phyloP scores from a whole-genome alignment of 352 stramenopile genomes.

The Lagenidium sp. region DNA sequence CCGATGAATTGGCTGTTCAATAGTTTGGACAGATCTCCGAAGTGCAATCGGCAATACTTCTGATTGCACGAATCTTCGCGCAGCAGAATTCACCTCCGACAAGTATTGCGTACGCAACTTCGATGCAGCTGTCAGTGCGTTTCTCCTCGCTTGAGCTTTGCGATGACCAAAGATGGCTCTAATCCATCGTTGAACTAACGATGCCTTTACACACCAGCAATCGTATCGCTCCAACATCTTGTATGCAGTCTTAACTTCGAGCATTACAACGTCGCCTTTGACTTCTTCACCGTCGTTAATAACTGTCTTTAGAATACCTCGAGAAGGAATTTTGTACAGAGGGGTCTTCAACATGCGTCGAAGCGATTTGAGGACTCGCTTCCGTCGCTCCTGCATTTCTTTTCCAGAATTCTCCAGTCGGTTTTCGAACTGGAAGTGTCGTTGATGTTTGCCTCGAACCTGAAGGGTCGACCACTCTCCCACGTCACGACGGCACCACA shows the following conservation, averaged over 20 bases:
- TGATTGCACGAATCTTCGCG: constrained; percentile 22
- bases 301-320: constrained; percentile 31
- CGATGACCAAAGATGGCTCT: no score
- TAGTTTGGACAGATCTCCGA: no score
- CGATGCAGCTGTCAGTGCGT: no score
- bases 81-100: constrained; percentile 13
- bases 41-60: constrained; percentile 20
- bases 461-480: constrained; percentile 63
- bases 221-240: constrained; percentile 63
- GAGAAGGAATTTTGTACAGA: constrained; percentile 39
- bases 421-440: constrained; percentile 62
- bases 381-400: constrained; percentile 40
- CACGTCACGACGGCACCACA: constrained; percentile 66
- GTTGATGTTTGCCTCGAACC: constrained; percentile 46
- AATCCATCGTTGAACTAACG: background rate
- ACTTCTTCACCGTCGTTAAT: constrained; percentile 45
- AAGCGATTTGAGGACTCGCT: constrained; percentile 34
- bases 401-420: constrained; percentile 40
- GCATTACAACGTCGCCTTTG: constrained; percentile 59
- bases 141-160: no score
- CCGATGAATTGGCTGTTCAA: constrained; percentile 18
- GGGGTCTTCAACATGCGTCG: constrained; percentile 45
- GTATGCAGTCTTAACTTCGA: constrained; percentile 47
- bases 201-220: constrained; percentile 30
- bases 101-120: no score